phyloP scores from a whole-genome alignment of 768 basidiomycete genomes.

The Mycena sanguinolenta region DNA sequence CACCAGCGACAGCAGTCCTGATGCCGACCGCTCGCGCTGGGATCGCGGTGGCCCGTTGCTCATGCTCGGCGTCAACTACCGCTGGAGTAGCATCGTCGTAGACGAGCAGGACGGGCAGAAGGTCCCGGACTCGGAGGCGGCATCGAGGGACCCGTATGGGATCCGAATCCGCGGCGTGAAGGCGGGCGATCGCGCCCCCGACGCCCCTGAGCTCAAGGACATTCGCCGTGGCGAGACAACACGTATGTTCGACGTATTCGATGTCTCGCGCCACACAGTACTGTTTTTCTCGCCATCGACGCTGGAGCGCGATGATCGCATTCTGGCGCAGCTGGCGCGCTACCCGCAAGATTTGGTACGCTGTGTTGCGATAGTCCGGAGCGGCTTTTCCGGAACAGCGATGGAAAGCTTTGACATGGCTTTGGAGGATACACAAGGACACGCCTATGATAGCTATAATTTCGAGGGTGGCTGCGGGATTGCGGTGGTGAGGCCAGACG shows the following conservation, averaged over 20 bases:
- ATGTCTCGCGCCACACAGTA: background rate
- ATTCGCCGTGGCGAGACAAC: constrained; percentile 1
- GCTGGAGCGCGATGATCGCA: background rate
- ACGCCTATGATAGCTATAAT: background rate
- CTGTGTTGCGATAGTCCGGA: background rate
- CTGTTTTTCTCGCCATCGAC: background rate
- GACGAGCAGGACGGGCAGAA: constrained; percentile 51
- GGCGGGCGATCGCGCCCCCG: constrained; percentile 41
- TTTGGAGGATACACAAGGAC: background rate
- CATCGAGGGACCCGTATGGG: constrained; percentile 41
- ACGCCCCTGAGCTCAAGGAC: constrained; percentile 50
- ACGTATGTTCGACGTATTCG: constrained; percentile 39
- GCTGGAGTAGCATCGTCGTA: constrained; percentile 62
- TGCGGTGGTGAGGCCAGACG: background rate
- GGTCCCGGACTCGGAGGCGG: constrained; percentile 35
- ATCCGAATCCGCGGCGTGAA: constrained; percentile 19
- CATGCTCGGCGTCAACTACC: constrained; percentile 67
- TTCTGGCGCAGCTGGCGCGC: background rate
- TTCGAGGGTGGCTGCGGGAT: background rate
- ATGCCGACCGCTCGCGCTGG: constrained; percentile 32
- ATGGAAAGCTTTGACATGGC: background rate
- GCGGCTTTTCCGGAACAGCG: background rate
- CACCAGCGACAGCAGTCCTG: background rate
- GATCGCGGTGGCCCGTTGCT: constrained; percentile 42
- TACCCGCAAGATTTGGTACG: background rate